Evolutionary conservation across 495 filamentous ascomycete genomes (phyloP), one percentile per base, ranked within the genome.

Genomic region (Entonaema liquescens): DNA sequence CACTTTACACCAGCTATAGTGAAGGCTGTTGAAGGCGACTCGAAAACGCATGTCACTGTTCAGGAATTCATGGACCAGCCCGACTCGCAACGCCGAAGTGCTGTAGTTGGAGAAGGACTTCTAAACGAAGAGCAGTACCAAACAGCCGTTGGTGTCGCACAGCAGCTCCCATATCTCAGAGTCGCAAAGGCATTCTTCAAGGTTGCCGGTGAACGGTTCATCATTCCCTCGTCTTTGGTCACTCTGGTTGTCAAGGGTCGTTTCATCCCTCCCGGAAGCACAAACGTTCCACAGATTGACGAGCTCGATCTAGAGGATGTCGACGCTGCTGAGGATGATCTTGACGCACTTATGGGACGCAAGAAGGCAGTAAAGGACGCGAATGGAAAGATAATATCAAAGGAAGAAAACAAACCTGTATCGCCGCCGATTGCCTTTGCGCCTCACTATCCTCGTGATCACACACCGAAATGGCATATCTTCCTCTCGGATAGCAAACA

Each of bases 141-240:
- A 36, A 86, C 88, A 25, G 93, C 91, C 29, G 81, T 97, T 57
- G 76, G 79, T 47, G 89, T 97, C 44, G 94, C 93, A 25, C 87
- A 88, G 71, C 92, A 97, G 78, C 82, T 99, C 12, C 95, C 95
- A 0, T 84, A 86, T 49, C 82, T 98, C 52, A 85, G 91, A 62
- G 87, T 98, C n/a, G 93, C 93, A 77, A 95, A 93, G 82, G 92
- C 93, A 2, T 99, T 96, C 82, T 99, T 99, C 88, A 99, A 99
- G 84, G 95, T 99, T 56, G 90, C 92, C 71, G 95, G 95, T 65
- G 95, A 99, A 81, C 92, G 89, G 65, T 92, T 89, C 77, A 91
- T 98, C 76, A 96, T 93, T 13, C 94, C 95, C n/a, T 91, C 91
- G 72, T 95, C 92, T 71, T 86, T 99, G 50, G 93, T 98, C 50